Evolutionary conservation across 495 filamentous ascomycete genomes (phyloP), one percentile per base, ranked within the genome.

Genomic region (Achaetomiella virescens): DNA sequence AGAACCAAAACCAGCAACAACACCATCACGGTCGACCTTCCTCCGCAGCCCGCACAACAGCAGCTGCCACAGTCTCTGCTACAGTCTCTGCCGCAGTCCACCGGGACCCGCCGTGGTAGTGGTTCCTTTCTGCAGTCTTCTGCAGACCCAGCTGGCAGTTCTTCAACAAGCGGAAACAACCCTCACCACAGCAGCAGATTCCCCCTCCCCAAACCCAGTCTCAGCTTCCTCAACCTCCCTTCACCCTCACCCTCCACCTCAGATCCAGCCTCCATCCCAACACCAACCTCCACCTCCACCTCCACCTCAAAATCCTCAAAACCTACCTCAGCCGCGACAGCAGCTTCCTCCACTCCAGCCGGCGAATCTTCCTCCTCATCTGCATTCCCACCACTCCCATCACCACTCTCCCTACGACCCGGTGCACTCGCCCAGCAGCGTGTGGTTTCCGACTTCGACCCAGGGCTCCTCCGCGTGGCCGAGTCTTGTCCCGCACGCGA

Each of bases 351-450:
- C 52, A 35, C 25, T 40, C 38, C 31, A 47, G 5, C 58, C 42
- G 25, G 12, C 37, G 10, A 12, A 35, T 0, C 48, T 53, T 17
- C 50, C 51, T 15, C 37, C 51, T 25, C 52, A 57, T 46, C 45
- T 40, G 14, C 48, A 53, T 27, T 51, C 44, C 36, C 25, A 33
- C 31, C 31, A 41, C 31, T 15, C 25, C 17, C 42, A 48, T 33
- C 44, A 43, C 25, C 60, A 58, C 29, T 40, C 52, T 7, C 35
- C 55, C 29, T 65, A 65, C 60, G 62, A 67, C 21, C 62, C 62
- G 2, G 62, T 65, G 17, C 62, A 67, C 31, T 50, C 61, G 11
- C 38, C 51, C 31, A 57, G 48, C 52, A 47, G 29, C 21, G 41
- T 29, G 25, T 65, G 62, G 62, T 60, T 49, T 24, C 24, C 48